These are phyloP conservation scores for Trametes cingulata DNA, from an alignment of 768 basidiomycete genomes.

Conservation along the genomic window DNA sequence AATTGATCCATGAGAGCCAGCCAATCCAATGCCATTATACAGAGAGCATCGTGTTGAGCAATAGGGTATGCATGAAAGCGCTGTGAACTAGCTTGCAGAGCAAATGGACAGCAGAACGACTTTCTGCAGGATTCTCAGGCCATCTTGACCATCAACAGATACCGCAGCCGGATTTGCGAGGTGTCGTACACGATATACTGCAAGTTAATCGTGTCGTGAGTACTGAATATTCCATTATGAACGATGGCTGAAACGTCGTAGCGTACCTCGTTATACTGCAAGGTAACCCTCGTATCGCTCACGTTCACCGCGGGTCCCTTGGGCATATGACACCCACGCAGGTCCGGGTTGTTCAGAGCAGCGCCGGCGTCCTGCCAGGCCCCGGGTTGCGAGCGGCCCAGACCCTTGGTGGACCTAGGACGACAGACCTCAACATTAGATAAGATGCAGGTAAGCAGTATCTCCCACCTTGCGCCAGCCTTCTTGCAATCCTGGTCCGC, in stretches of 20 bases:
- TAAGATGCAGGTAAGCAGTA: neutral
- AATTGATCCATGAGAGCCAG: too few relatives aligned
- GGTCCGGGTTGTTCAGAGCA: conserved; percentile 47
- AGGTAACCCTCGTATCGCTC: conserved; percentile 27
- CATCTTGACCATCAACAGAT: conserved; percentile 56
- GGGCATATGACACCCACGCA: conserved; percentile 62
- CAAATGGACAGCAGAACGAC: neutral
- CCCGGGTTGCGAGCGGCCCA: conserved; percentile 52
- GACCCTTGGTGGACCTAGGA: conserved; percentile 53
- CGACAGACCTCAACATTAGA: neutral
- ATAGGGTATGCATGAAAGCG: too few relatives aligned
- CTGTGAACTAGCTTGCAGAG: neutral
- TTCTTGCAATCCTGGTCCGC: conserved; percentile 53
- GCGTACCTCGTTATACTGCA: conserved; percentile 61
- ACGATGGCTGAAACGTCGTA: neutral
- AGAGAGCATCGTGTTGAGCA: too few relatives aligned
- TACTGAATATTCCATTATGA: neutral
- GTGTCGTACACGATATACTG: conserved; percentile 65
- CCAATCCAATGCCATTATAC: too few relatives aligned
- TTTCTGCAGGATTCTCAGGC: neutral
- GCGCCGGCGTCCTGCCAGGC: conserved; percentile 62
- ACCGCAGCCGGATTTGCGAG: conserved; percentile 57
- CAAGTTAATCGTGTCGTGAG: neutral
- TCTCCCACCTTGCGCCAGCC: conserved; percentile 33
- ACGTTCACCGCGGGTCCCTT: conserved; percentile 46